A percentile compares a stretch with the other conserved stretches of the same genome.
Evolutionary conservation across 129 eudicot genomes (phyloP).

Genomic region (Helianthus tuberosus): DNA sequence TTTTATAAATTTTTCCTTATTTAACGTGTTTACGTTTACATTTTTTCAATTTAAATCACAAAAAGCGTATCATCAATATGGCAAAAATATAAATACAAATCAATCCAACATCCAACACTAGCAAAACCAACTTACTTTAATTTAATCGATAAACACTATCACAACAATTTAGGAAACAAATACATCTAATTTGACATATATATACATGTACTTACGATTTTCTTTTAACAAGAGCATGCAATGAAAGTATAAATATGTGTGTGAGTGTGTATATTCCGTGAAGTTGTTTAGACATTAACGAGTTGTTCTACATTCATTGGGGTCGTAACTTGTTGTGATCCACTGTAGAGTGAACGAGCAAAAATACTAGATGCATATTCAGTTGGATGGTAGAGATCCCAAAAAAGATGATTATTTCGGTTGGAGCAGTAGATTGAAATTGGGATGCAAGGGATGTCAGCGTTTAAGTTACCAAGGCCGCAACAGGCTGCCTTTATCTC

Average conservation of each 20-base stretch:
- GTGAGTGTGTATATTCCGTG: background rate
- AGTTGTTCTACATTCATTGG: slow-evolving; percentile 69
- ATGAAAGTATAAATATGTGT: slow-evolving; percentile 10
- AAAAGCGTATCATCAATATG: background rate
- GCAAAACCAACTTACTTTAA: background rate
- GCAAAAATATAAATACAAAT: background rate
- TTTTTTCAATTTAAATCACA: no score
- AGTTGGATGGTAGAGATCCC: slow-evolving; percentile 86
- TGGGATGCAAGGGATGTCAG: slow-evolving; percentile 71
- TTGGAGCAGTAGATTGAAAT: slow-evolving; percentile 59
- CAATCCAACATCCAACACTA: background rate
- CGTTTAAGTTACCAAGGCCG: slow-evolving; percentile 74
- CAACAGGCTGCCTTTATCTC: slow-evolving; percentile 84
- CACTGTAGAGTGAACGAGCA: slow-evolving; percentile 41
- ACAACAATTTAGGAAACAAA: background rate
- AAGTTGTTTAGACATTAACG: slow-evolving; percentile 35
- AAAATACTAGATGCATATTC: slow-evolving; percentile 51
- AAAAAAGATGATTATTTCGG: slow-evolving; percentile 67
- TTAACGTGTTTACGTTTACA: no score
- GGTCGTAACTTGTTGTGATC: slow-evolving; percentile 39
- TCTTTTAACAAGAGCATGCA: background rate
- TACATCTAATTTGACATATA: background rate
- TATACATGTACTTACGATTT: background rate
- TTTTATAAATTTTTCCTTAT: no score
- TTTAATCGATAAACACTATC: background rate